Base-by-base conservation (phyloP, 2,329 filamentous ascomycete genomes). In the Ceratocystis cacaofunesta region DNA sequence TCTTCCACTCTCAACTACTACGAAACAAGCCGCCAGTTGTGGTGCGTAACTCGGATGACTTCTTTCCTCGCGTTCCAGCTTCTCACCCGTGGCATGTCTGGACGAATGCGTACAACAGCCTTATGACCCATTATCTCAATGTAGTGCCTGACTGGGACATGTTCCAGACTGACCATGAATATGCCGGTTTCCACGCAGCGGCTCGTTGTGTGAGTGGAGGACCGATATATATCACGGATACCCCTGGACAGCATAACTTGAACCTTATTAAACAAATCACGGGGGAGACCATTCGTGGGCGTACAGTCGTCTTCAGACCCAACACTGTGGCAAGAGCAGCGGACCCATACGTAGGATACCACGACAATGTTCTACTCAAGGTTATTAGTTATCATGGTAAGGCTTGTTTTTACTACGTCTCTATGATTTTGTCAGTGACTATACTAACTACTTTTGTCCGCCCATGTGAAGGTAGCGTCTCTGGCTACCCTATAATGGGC, bases 71-170 rank as follows among this genome's bases (percentile, higher is more conserved):
- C 57, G 82, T 91, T 3, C 83, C 86, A 0, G 82, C 84, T 0
- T 90, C 88, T 5, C 94, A 99, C 68, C 84, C 92, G 0, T 99
- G 94, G 92, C 94, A 99, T 74, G 82, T 97, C 44, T 99, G 95
- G 79, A 85, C 87, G 69, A 99, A 97, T 72, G 92, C 92, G 0
- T 89, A 96, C 75, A 96, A 95, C 73, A 81, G 84, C 41, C 79
- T 97, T 0, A 78, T 97, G 15, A 92, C 88, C 1, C 85, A 90
- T 68, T 87, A 94, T 71, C 79, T 97, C 41, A 96, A 96, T 70
- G 83, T 90, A 0, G 76, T 97, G 0, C 92, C 94, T 0, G 92
- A 96, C 74, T 87, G 84, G 82, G 84, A 87, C 69, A 86, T 87
- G 84, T 87, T 87, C 71, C 84, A 86, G 70, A 85, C 84, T 0